Evolutionary conservation across 352 stramenopile genomes (phyloP).

Genomic region (Globisporangium okanoganense): DNA sequence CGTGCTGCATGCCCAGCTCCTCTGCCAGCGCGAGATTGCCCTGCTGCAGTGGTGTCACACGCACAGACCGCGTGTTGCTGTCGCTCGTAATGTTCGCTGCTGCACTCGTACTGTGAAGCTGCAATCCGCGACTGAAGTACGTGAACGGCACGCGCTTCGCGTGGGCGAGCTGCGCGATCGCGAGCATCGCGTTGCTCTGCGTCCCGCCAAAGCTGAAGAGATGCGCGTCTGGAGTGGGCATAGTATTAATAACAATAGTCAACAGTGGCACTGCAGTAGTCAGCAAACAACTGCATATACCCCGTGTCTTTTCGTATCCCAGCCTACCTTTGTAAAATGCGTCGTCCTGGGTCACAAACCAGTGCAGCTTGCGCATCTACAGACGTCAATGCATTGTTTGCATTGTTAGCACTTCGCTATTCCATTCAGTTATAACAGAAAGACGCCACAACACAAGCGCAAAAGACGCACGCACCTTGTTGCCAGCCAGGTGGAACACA

Average conservation of each 20-base stretch:
- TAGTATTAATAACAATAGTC: background rate
- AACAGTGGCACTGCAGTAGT: background rate
- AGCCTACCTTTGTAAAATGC: constrained; percentile 46
- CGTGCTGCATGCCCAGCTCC: constrained; percentile 63
- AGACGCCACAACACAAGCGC: too few species aligned
- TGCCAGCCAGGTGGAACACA: constrained; percentile 73
- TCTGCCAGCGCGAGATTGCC: constrained; percentile 47
- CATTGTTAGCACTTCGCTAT: too few species aligned
- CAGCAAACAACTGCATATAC: background rate
- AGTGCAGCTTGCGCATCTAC: constrained; percentile 85
- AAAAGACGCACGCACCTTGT: constrained; percentile 57
- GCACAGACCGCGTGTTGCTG: background rate
- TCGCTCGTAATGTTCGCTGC: background rate
- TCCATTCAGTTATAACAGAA: too few species aligned
- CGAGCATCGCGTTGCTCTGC: constrained; percentile 87
- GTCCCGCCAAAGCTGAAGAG: constrained; percentile 75
- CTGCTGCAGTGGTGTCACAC: background rate
- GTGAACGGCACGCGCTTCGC: constrained; percentile 71
- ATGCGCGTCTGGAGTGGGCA: constrained; percentile 27
- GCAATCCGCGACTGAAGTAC: constrained; percentile 69
- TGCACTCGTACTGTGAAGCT: background rate
- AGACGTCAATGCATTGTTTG: background rate
- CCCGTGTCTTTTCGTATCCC: background rate
- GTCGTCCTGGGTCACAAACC: constrained; percentile 63
- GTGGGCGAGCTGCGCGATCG: constrained; percentile 75